phyloP scores from a whole-genome alignment of 192 early-diverging fungal genomes.

The Coemansia sp. region DNA sequence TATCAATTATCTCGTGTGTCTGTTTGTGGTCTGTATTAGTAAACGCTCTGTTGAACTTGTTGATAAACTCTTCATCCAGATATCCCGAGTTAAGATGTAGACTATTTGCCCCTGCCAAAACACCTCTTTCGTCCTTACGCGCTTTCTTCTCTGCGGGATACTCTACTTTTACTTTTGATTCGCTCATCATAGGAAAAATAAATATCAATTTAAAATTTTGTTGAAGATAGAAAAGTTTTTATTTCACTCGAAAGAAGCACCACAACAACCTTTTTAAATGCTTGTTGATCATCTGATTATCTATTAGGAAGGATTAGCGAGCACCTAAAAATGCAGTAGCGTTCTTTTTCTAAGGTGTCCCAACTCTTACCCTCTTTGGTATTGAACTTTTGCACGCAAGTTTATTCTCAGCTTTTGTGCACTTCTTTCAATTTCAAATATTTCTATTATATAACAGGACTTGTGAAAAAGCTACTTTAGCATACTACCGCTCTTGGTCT shows the following conservation, averaged over 20 bases:
- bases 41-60: slow-evolving; percentile 20
- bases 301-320: neutral
- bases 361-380: neutral
- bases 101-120: neutral
- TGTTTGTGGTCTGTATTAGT: neutral
- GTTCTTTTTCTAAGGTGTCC: neutral
- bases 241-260: too few relatives aligned
- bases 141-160: slow-evolving; percentile 27
- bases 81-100: slow-evolving; percentile 25
- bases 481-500: too few relatives aligned
- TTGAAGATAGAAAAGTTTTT: neutral
- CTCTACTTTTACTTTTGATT: neutral
- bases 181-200: neutral
- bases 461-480: too few relatives aligned
- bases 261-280: too few relatives aligned
- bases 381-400: neutral
- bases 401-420: neutral
- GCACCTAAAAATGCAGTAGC: neutral
- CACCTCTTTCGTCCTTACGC: slow-evolving; percentile 4
- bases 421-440: neutral
- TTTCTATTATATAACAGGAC: neutral
- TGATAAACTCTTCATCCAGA: slow-evolving; percentile 23
- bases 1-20: neutral
- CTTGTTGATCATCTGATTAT: neutral
- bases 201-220: neutral